Base-by-base conservation (phyloP, 2,329 filamentous ascomycete species). In the Clonostachys sp. region DNA sequence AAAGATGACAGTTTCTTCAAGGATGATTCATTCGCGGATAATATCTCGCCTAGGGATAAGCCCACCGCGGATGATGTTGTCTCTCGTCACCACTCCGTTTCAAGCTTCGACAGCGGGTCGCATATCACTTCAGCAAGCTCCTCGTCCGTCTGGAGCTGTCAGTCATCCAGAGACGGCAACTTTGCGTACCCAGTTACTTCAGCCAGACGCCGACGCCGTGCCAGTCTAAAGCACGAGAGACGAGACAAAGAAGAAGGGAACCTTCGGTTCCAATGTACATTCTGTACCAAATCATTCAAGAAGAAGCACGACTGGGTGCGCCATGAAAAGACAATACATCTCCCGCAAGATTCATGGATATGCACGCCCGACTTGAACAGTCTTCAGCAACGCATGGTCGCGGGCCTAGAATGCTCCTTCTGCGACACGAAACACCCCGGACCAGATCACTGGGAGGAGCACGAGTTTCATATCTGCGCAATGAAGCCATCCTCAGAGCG, bases 261-360 rank as follows among this genome's bases (percentile, higher is more conserved):
- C 6, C 17, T 44, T 12, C 10, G 30, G 13, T 44, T 39, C 34
- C 44, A 49, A 20, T 49, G 48, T 35, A 50, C 48, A 8, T 50
- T 50, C 34, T 50, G 48, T 18, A 20, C 17, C 3, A 41, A 33
- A 41, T 30, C 6, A 6, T 50, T 47, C 48, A 41, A 44, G 34
- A 50, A 50, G 35, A 50, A 50, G 33, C 47, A 45, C 14, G 48
- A 50, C 24, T 50, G 48, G 48, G 40, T 63, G 12, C 64, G 77
- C 2, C 76, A 80, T 51, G 76, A 78, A 49, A 67, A 75, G 39
- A 73, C 73, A 2, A 61, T 78, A 5, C 74, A 79, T 51, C 57
- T 76, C 2, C 61, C 73, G 1, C 62, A 66, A 6, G 61, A 65
- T 36, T 62, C 60, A 0, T 80, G 72, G 73, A 70, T 81, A 6